Conservation (phyloP, 75 land plant species). For the Ceratopteris richardii region DNA sequence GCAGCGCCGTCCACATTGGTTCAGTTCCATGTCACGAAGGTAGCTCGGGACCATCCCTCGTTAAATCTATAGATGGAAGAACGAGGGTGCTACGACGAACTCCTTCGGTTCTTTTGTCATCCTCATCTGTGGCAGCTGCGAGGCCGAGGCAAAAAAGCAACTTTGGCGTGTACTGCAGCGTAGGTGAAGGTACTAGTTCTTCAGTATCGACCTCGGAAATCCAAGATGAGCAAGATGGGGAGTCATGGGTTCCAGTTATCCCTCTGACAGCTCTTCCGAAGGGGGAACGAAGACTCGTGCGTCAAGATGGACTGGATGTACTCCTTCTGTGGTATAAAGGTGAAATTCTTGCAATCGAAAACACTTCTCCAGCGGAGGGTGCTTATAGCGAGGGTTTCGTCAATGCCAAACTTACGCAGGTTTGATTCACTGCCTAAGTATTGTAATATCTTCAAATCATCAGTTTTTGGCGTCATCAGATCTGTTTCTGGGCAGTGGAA, state of each 20-base stretch:
- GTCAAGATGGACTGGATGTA: slow-evolving; percentile 79
- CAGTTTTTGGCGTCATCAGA: no score
- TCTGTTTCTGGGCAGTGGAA: no score
- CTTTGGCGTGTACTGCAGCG: no score
- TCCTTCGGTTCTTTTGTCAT: no score
- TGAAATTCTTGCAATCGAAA: slow-evolving; percentile 80
- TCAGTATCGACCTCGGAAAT: no score
- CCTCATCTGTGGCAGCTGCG: no score
- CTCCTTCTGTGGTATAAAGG: slow-evolving; percentile 88
- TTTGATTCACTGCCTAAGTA: slow-evolving; percentile 7
- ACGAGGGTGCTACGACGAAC: no score
- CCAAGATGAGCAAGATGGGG: no score
- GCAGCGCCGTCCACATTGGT: neutral
- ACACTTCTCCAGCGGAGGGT: slow-evolving; percentile 92
- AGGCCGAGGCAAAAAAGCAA: no score
- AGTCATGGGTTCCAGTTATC: slow-evolving; percentile 81
- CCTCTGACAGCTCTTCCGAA: slow-evolving; percentile 80
- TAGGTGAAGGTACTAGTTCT: no score
- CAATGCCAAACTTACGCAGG: slow-evolving; percentile 95
- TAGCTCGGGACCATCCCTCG: no score
- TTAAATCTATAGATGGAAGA: no score
- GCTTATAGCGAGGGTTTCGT: slow-evolving; percentile 88
- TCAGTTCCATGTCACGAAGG: neutral
- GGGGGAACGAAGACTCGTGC: slow-evolving; percentile 82
- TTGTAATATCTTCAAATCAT: slow-evolving; percentile 4